phyloP scores from a whole-genome alignment of 2,329 filamentous ascomycete genomes.

The Periconia macrospinosa region DNA sequence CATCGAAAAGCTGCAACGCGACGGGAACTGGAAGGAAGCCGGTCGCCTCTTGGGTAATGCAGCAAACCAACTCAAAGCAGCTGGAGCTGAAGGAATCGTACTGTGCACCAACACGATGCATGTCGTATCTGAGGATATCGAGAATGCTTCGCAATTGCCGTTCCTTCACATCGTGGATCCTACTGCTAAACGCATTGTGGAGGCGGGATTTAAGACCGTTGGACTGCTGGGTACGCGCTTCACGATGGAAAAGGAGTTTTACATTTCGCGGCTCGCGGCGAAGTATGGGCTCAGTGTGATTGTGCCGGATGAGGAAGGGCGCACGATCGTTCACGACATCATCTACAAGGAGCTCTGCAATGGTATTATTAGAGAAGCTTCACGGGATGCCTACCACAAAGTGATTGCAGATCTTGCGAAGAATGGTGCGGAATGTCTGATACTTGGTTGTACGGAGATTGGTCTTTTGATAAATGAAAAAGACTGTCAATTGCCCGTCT shows the following conservation, averaged over 20 bases:
- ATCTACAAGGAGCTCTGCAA: not conserved
- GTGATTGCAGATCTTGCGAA: not conserved
- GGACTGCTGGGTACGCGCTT: conserved; percentile 1
- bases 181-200: not conserved
- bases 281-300: not conserved
- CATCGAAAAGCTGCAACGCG: conserved; percentile 1
- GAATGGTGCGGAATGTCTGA: not conserved
- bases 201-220: not conserved
- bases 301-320: not conserved
- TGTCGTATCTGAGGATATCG: not conserved
- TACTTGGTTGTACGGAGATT: conserved; percentile 2
- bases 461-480: not conserved
- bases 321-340: not conserved
- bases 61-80: not conserved
- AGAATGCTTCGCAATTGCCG: not conserved
- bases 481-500: not conserved
- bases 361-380: not conserved
- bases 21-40: not conserved
- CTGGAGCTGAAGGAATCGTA: not conserved
- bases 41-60: not conserved
- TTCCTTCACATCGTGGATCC: not conserved
- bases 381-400: not conserved
- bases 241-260: conserved; percentile 2
- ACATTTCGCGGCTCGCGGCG: not conserved
- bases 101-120: conserved; percentile 3